Percentiles rank a stretch among this genome's conserved stretches.
phyloP scores from a whole-genome alignment of 2,329 filamentous ascomycete genomes.

The Atkinsonella texensis region DNA sequence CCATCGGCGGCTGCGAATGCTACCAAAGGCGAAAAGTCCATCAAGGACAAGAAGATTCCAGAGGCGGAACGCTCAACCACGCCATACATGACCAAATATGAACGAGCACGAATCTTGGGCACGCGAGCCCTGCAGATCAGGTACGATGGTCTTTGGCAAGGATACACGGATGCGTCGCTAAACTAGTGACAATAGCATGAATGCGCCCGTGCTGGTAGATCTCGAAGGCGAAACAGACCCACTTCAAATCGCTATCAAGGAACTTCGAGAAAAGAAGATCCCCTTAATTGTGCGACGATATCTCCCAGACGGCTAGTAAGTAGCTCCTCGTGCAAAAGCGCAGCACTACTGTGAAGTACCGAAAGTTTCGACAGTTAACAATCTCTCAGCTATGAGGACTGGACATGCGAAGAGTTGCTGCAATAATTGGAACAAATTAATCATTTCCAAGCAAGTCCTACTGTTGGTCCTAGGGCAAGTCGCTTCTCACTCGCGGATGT shows the following conservation, averaged over 20 bases:
- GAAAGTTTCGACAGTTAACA: too few relatives aligned
- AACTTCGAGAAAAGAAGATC: conserved; percentile 97
- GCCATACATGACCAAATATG: conserved; percentile 99
- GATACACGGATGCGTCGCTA: conserved; percentile 9
- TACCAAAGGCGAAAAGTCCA: conserved; percentile 41
- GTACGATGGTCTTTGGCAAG: conserved; percentile 40
- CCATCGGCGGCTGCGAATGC: conserved; percentile 46
- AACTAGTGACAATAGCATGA: conserved; percentile 54
- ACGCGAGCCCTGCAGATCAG: conserved; percentile 93
- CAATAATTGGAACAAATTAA: conserved; percentile 28
- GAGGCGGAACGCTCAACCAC: conserved; percentile 83
- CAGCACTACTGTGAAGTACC: too few relatives aligned
- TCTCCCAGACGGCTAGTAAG: conserved; percentile 90
- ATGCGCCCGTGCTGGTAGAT: conserved; percentile 91
- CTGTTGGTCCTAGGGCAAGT: conserved; percentile 5
- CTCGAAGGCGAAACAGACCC: conserved; percentile 97
- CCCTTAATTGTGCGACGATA: conserved; percentile 90
- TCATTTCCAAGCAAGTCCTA: conserved; percentile 7
- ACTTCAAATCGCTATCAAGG: conserved; percentile 93
- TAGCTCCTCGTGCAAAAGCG: conserved; percentile 13
- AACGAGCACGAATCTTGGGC: conserved; percentile 83
- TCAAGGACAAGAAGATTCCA: conserved; percentile 78
- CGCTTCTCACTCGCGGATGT: background rate
- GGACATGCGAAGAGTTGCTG: conserved; percentile 93
- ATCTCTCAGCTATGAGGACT: conserved; percentile 79